Evolutionary conservation across 768 basidiomycete genomes (phyloP), one percentile per base, ranked within the genome.

Genomic region (Amanita rimosa): DNA sequence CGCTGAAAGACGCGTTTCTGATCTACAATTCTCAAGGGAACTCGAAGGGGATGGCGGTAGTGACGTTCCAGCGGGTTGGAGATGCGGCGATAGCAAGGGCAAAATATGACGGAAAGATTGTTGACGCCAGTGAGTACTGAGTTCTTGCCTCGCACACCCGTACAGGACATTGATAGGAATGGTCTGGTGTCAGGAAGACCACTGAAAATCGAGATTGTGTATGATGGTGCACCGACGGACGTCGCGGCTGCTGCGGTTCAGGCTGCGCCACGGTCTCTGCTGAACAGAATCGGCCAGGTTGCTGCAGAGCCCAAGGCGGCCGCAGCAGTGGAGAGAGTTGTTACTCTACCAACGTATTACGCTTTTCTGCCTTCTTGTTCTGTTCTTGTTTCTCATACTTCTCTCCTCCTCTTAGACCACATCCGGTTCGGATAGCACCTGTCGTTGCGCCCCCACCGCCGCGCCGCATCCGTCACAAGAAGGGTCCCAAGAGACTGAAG

Each of bases 1-100:
- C 85, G 0, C 60, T 87, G 51, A 79, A 72, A 58, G 84, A 87
- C 35, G 71, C 67, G 22, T 83, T 88, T 53, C 57, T 88, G 56
- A 73, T 87, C 14, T 83, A 84, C 67, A 89, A 88, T 61, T 78
- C 76, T 2, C 79, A 85, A 56, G 85, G 79, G 0, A 72, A 70
- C 47, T 83, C 85, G 39, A 87, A 85, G 57, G 86, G 86, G 16
- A 87, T 88, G 85, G 85, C 86, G 2, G 62, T 89, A 11, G 81
- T 88, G 2, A 57, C 68, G 0, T 89, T 89, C 57, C 73, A 79
- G 55, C 73, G 80, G 27, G 53, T 73, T 6, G 78, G 71, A 1
- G 83, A 86, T 62, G 86, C 86, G 6, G 65, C 60, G 1, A 53
- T 76, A 35, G 86, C 86, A 7, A 74, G 75, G 34, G 59, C 67